These are phyloP conservation scores for Zymoseptoria brevis DNA, from an alignment of 2,329 filamentous ascomycete species.

Conservation along the genomic window DNA sequence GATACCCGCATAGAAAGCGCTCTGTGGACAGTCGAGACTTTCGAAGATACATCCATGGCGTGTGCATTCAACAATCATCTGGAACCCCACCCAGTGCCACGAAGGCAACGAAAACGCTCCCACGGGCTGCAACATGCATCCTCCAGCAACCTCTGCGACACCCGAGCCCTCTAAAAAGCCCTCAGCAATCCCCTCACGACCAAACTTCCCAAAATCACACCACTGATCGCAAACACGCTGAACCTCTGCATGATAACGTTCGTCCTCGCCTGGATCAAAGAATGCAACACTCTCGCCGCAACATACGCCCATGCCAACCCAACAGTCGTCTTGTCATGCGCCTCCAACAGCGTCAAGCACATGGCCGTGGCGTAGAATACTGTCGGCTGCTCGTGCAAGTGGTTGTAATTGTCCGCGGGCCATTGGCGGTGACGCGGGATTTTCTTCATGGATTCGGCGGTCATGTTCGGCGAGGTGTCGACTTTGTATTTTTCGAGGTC, in stretches of 20 bases:
- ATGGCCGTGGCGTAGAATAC: slow-evolving; percentile 37
- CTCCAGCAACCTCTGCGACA: background rate
- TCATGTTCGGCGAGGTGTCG: slow-evolving; percentile 5
- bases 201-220: slow-evolving; percentile 4
- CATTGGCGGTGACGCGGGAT: slow-evolving; percentile 10
- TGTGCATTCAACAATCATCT: background rate
- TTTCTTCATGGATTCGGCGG: slow-evolving; percentile 2
- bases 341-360: slow-evolving; percentile 29
- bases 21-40: background rate
- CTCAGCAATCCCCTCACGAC: slow-evolving; percentile 1
- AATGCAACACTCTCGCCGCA: slow-evolving; percentile 34
- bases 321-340: slow-evolving; percentile 23
- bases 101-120: background rate
- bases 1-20: background rate
- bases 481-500: slow-evolving; percentile 13
- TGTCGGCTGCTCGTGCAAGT: slow-evolving; percentile 18
- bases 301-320: slow-evolving; percentile 38
- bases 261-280: slow-evolving; percentile 32
- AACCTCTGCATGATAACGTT: slow-evolving; percentile 27
- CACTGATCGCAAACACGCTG: slow-evolving; percentile 1
- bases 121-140: background rate
- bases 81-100: background rate
- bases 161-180: background rate
- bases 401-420: slow-evolving; percentile 17
- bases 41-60: background rate